phyloP scores from a whole-genome alignment of 2,329 filamentous ascomycete genomes.

The Lasiodiplodia gonubiensis region DNA sequence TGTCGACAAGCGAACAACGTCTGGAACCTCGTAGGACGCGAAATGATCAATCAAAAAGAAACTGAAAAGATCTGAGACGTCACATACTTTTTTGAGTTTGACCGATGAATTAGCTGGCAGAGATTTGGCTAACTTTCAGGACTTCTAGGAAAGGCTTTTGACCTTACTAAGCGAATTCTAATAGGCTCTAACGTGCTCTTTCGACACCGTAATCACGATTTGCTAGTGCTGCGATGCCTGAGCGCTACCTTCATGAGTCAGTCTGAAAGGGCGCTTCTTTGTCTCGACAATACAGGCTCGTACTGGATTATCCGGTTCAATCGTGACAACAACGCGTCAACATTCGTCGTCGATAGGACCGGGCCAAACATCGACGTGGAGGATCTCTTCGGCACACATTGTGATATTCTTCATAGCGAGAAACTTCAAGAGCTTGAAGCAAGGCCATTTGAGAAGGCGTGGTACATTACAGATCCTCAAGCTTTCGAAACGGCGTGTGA shows the following conservation, averaged over 20 bases:
- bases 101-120: neutral
- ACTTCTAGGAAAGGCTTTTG: neutral
- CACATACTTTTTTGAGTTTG: neutral
- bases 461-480: constrained; percentile 6
- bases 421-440: constrained; percentile 9
- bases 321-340: neutral
- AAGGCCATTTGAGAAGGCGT: neutral
- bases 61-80: constrained; percentile 31
- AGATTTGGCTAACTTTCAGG: neutral
- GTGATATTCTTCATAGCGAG: constrained; percentile 9
- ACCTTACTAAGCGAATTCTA: neutral
- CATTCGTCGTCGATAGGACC: neutral
- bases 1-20: neutral
- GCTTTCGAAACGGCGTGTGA: constrained; percentile 1
- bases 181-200: neutral
- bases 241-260: constrained; percentile 2
- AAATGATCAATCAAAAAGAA: constrained; percentile 19
- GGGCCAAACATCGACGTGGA: neutral
- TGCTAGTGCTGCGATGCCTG: neutral
- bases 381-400: neutral
- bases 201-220: neutral
- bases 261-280: constrained; percentile 1
- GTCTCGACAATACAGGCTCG: constrained; percentile 10
- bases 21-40: constrained; percentile 13
- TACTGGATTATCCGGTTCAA: constrained; percentile 6